Evolutionary conservation across 2,329 filamentous ascomycete species (phyloP).

Genomic region (Aspergillus sp.): DNA sequence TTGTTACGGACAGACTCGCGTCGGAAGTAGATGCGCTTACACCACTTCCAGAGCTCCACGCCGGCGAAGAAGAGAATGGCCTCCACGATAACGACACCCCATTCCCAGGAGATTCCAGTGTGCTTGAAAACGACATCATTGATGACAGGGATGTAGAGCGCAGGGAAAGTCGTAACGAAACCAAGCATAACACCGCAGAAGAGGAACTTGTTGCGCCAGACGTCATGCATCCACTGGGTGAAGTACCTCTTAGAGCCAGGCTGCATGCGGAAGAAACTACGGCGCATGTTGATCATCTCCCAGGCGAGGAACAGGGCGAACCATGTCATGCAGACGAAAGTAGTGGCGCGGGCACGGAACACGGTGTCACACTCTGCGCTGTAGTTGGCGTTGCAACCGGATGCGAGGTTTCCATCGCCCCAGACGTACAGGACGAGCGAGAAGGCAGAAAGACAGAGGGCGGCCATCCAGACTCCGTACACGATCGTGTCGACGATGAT

Average conservation of each 20-base stretch:
- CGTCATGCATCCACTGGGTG: constrained; percentile 68
- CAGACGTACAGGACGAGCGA: constrained; percentile 66
- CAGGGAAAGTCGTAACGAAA: constrained; percentile 62
- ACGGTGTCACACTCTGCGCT: constrained; percentile 62
- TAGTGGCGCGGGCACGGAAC: constrained; percentile 73
- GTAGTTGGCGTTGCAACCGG: constrained; percentile 64
- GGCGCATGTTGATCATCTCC: constrained; percentile 75
- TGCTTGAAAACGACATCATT: constrained; percentile 70
- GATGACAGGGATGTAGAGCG: constrained; percentile 70
- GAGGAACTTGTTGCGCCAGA: constrained; percentile 74
- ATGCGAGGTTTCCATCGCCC: constrained; percentile 63
- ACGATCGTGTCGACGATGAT: constrained; percentile 79
- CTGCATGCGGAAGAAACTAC: constrained; percentile 76
- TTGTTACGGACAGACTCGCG: constrained; percentile 25
- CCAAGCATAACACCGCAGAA: constrained; percentile 67
- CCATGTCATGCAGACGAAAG: constrained; percentile 76
- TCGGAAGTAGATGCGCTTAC: constrained; percentile 62
- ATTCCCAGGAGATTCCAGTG: constrained; percentile 69
- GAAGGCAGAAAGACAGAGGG: constrained; percentile 67
- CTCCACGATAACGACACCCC: constrained; percentile 68
- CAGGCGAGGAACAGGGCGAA: constrained; percentile 76
- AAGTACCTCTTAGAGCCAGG: constrained; percentile 64
- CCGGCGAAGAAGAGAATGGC: constrained; percentile 66
- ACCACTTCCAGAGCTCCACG: constrained; percentile 70
- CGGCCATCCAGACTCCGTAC: constrained; percentile 78